Base-by-base conservation (phyloP, 164 flowering plant species). In the Magnolia officinalis region DNA sequence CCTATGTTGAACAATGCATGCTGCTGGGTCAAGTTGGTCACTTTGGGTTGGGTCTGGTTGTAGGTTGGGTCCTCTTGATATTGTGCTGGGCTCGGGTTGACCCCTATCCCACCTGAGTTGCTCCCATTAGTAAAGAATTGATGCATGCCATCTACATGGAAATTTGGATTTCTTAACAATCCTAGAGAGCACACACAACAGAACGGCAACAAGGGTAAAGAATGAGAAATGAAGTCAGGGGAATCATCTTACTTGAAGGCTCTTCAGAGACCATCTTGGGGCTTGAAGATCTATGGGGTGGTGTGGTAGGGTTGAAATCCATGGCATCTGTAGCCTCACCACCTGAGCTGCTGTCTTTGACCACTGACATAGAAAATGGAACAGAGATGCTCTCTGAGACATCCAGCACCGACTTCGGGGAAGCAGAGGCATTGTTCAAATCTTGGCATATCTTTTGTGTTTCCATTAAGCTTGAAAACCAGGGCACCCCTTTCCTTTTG, bases 401-500 rank as follows among this genome's bases (percentile, higher is more conserved):
- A 72, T 92, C 92, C 29, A 91, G 81, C 31, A 94, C 96, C 18
- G 96, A 90, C 69, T 82, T 89, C 1, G 96, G 96, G 2, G 97
- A 93, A 67, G 86, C 75, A 77, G 63, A 24, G 51, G 63, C 69
- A 66, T 23, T 66, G 18, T 26, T 24, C 29, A 20, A 8, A 9
- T 66, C 37, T 26, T 7, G 69, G 29, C 37, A 77, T 26, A 21
- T 16, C 58, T 70, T 65, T 37, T 76, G 82, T 29, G 72, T 24
- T 80, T 88, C 93, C 80, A 90, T 77, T 19, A 84, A 80, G 82
- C 81, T 85, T 71, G 94, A 88, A 83, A 87, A 86, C 94, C 95
- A 94, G 1, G 95, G 87, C 16, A 91, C 86, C 16, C 87, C 97
- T 69, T 87, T 81, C 83, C 80, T 90, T 49, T 90, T 86, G 81